Evolutionary conservation across 768 basidiomycete genomes (phyloP), one percentile per base, ranked within the genome.

Genomic region (Pleurotus ostreatus): DNA sequence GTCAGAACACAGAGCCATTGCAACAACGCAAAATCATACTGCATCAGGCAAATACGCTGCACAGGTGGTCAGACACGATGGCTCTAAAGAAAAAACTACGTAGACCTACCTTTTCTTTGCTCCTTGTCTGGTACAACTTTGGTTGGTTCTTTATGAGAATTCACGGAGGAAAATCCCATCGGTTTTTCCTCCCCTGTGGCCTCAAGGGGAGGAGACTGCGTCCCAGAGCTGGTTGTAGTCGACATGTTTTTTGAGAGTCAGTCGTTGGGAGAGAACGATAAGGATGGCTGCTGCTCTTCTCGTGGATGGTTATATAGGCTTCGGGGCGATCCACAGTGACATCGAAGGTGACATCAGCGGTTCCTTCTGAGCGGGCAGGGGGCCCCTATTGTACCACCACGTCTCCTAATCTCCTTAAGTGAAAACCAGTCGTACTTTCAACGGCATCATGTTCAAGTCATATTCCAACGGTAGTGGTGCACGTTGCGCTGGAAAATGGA

Each of bases 141-240:
- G 60, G 25, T 62, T 59, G 61, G 69, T 16, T 71, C 62, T 12
- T 49, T 38, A 15, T 56, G 16, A 15, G 18, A 18, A n/a, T 46
- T 20, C 5, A 80, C 78, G 48, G 74, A 79, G 12, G 77, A 74
- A 9, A 73, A 73, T 18, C 80, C 78, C 77, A 81, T 75, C 5
- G 78, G 77, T 49, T 71, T 59, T 22, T 78, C 69, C n/a, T 74
- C 71, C 39, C 70, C 77, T 1, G 77, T 78, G 12, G 74, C 74
- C 63, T 79, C 78, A 46, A 81, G 76, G 18, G 81, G 80, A 6
- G 80, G 81, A n/a, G 82, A 82, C 38, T 82, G 73, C 1, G 81
- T 80, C 30, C 81, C 81, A 43, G 72, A 70, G 13, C 4, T 43
- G 11, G 53, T 44, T 13, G 53, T 16, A 25, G 41, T 34, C 3